These are phyloP conservation scores for Xylaria hypoxylon DNA, from an alignment of 2,329 filamentous ascomycete genomes.

Conservation along the genomic window DNA sequence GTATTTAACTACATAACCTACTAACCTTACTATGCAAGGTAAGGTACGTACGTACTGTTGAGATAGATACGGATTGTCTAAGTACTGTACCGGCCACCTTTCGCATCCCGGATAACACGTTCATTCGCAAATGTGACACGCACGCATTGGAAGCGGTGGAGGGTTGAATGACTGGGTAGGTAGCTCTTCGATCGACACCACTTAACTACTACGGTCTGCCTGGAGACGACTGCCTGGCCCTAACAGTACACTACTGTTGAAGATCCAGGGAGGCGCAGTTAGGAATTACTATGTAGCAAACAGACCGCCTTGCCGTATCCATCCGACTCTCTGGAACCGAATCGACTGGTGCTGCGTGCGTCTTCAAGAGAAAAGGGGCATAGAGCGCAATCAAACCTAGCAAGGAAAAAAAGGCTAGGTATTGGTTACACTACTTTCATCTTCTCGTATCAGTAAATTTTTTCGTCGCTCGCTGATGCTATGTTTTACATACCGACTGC, in stretches of 20 bases:
- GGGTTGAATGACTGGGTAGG: slow-evolving; percentile 6
- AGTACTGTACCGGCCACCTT: not conserved
- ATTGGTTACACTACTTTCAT: slow-evolving; percentile 18
- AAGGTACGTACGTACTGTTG: too few species aligned
- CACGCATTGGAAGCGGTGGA: slow-evolving; percentile 1
- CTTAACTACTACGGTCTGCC: not conserved
- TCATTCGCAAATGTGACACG: slow-evolving; percentile 1
- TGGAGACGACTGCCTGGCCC: too few species aligned
- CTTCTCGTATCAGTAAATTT: slow-evolving; percentile 11
- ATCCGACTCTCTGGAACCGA: slow-evolving; percentile 12
- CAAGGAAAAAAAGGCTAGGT: slow-evolving; percentile 2
- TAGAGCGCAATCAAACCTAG: slow-evolving; percentile 19
- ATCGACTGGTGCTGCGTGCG: not conserved
- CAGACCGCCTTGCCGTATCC: slow-evolving; percentile 12
- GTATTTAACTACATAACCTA: too few species aligned
- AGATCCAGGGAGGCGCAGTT: slow-evolving; percentile 13
- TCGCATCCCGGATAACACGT: slow-evolving; percentile 16
- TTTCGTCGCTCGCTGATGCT: not conserved
- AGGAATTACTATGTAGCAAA: not conserved
- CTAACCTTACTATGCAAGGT: too few species aligned
- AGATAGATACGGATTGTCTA: not conserved
- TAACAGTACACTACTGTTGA: not conserved
- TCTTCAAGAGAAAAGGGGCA: slow-evolving; percentile 10
- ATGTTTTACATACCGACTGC: not conserved
- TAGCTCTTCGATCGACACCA: slow-evolving; percentile 21